phyloP scores from a whole-genome alignment of 2,329 filamentous ascomycete species.

The Colletotrichum sp. region DNA sequence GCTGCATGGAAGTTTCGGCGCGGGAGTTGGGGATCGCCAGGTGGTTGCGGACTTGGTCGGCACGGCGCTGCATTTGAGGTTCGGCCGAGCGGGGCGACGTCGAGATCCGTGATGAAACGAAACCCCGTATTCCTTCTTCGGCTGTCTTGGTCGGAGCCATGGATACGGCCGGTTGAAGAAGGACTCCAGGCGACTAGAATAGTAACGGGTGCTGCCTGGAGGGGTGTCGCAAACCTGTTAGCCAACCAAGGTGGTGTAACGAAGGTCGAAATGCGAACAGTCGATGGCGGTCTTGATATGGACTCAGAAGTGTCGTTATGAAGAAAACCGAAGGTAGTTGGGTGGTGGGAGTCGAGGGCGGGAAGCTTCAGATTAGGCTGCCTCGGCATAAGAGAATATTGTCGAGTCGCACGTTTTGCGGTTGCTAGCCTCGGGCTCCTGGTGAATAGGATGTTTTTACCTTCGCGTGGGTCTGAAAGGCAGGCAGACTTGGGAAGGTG shows the following conservation, averaged over 20 bases:
- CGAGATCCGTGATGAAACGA: background rate
- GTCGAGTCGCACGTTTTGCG: background rate
- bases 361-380: background rate
- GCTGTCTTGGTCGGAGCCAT: background rate
- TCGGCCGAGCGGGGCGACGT: background rate
- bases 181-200: background rate
- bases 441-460: background rate
- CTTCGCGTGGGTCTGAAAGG: background rate
- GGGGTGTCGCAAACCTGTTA: background rate
- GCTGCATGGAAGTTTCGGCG: background rate
- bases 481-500: background rate
- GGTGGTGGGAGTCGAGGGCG: background rate
- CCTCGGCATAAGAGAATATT: background rate
- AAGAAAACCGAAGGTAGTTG: background rate
- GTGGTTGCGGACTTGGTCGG: background rate
- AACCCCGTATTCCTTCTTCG: background rate
- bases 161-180: background rate
- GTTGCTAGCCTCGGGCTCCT: background rate
- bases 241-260: background rate
- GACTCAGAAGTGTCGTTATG: background rate
- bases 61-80: background rate
- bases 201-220: background rate
- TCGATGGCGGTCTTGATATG: background rate
- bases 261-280: background rate
- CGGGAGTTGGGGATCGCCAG: background rate